Base-by-base conservation (phyloP, 1,139 yeast genomes). In the Sugiyamaella neomexicana region DNA sequence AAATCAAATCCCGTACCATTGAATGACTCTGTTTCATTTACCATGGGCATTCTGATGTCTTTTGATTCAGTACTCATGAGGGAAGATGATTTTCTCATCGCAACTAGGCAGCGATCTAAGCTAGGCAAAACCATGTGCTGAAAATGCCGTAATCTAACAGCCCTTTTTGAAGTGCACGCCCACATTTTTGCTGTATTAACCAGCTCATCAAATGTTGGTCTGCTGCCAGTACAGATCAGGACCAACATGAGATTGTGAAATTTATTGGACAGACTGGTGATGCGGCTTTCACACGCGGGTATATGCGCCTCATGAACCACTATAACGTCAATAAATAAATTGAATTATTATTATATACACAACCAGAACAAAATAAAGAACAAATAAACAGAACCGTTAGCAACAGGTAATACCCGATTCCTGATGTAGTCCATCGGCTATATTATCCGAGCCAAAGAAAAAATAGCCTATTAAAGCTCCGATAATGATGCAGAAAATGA, bases 381-480 rank as follows among this genome's bases (percentile, higher is more conserved):
- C 23, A 41, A 20, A 44, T 44, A 44, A n/a, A 10, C 31, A 29
- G 8, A n/a, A 32, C 12, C 8, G 4, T 40, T 49, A 59, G 44
- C 62, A 59, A 38, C 62, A 59, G 46, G 52, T 41, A 13, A 54
- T 43, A n/a, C 60, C 60, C 17, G 55, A 50, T 17, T 58, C 62
- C 15, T 53, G 55, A 25, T 46, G 34, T 5, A 50, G 50, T 12
- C 61, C 57, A 32, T 52, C 58, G 17, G 52, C 36, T 12, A 65
- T 50, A 16, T 58, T 60, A 50, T 68, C 70, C 40, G 67, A 59
- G 37, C 68, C 68, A 52, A 69, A 61, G 49, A 68, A 52, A 17
- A 82, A 65, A 65, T 79, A 79, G 1, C 89, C 89, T 53, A 83
- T 65, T 38, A 82, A 68, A 2, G 85, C 86, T 5, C 89, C 89